Evolutionary conservation across 176 grass and related monocot species (phyloP), one percentile per base, ranked within the genome.

Genomic region (Microstegium vimineum): DNA sequence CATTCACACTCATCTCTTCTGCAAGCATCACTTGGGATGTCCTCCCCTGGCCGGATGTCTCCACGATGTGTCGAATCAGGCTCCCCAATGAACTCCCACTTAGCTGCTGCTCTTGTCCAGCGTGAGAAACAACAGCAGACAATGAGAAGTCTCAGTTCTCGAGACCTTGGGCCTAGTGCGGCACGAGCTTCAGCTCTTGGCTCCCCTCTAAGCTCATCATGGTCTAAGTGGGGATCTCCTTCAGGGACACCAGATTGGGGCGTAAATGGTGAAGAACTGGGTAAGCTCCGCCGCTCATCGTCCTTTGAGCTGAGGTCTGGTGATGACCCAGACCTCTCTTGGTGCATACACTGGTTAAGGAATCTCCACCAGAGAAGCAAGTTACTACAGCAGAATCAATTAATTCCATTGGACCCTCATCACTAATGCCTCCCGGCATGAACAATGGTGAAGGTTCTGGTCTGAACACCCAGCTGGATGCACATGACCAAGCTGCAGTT

Each of bases 241-340:
- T 92, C 93, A 20, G 86, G 80, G 2, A 68, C 88, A 46, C 83
- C 80, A 1, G 88, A 97, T 16, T 93, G 94, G 94, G 84, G 86
- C 0, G 86, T 93, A 30, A 85, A 91, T 63, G 83, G 88, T 71
- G 94, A 91, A 72, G 94, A 97, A 63, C 71, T 93, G 74, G 91
- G 91, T 43, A 74, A 83, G 67, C 91, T 97, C 59, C 76, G 78
- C n/a, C 70, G 88, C 2, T 93, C 94, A 66, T 97, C 94, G n/a
- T 93, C 94, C 18, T 97, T 97, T 78, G 94, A 97, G 43, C 64
- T 89, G 78, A 81, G 80, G 23, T 90, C 65, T 73, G 86, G 77
- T 15, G 93, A 93, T 37, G 93, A 96, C 42, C 93, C 90, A 20
- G 93, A 96, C 76, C 67, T 96, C 25, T 96, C 93, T 22, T 96